These are phyloP conservation scores for Lathyrus tuberosus DNA, from an alignment of 306 rosid species.

Conservation along the genomic window DNA sequence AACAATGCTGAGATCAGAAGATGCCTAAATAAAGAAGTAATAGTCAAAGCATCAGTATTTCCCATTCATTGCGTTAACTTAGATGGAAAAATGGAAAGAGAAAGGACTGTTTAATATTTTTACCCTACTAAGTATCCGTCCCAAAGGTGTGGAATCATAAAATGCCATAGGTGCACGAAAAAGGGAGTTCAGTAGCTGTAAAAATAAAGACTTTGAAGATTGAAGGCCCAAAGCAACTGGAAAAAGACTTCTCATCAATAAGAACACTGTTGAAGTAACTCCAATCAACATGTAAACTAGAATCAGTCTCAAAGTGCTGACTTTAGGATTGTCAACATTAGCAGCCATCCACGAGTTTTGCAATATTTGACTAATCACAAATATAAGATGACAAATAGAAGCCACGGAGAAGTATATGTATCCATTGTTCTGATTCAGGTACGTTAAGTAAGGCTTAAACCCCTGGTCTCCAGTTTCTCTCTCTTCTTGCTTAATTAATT, in stretches of 20 bases:
- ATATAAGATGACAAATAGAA: conserved; percentile 50
- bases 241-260: conserved; percentile 57
- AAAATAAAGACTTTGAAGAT: conserved; percentile 76
- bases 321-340: conserved; percentile 66
- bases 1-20: conserved; percentile 82
- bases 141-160: conserved; percentile 94
- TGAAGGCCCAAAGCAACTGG: conserved; percentile 63
- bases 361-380: conserved; percentile 55
- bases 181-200: conserved; percentile 70
- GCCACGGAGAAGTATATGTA: conserved; percentile 57
- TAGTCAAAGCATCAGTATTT: conserved; percentile 5
- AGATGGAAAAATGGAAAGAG: neutral
- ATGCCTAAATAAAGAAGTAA: conserved; percentile 55
- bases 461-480: conserved; percentile 85
- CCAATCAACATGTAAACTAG: conserved; percentile 74
- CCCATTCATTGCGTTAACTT: neutral
- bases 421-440: conserved; percentile 82
- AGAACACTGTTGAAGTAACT: conserved; percentile 49
- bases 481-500: conserved; percentile 84
- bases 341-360: conserved; percentile 96
- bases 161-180: conserved; percentile 87
- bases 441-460: conserved; percentile 67
- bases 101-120: conserved; percentile 27
- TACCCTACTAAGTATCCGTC: conserved; percentile 94
- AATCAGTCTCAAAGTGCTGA: conserved; percentile 64